phyloP scores from a whole-genome alignment of 768 basidiomycete species.

The Leccinum uliginosum region DNA sequence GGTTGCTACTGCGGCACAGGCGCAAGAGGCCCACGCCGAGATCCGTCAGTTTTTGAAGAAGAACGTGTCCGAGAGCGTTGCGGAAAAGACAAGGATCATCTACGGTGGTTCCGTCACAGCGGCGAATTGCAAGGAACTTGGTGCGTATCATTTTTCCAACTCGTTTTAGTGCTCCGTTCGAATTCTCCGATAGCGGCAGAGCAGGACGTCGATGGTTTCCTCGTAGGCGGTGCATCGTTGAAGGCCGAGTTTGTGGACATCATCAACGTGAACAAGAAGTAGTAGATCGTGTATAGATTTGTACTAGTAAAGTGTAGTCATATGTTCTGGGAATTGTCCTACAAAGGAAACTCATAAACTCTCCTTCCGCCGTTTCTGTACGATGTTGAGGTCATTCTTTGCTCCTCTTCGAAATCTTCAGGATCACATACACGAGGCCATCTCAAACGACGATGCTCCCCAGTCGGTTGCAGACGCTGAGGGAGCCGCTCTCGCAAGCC shows the following conservation, averaged over 20 bases:
- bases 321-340: background rate
- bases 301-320: background rate
- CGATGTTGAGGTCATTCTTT: constrained; percentile 56
- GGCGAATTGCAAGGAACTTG: constrained; percentile 82
- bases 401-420: constrained; percentile 57
- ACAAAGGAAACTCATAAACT: background rate
- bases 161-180: background rate
- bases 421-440: constrained; percentile 36
- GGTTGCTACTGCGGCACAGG: constrained; percentile 88
- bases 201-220: constrained; percentile 92
- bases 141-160: constrained; percentile 41
- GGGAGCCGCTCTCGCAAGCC: constrained; percentile 24
- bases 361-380: background rate
- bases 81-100: constrained; percentile 77
- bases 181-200: constrained; percentile 48
- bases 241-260: constrained; percentile 96
- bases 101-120: constrained; percentile 95
- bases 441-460: constrained; percentile 25
- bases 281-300: constrained; percentile 4
- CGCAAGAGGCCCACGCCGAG: constrained; percentile 85
- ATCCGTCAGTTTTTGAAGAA: constrained; percentile 71
- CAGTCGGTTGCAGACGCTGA: background rate
- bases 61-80: constrained; percentile 64
- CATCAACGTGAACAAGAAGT: constrained; percentile 60
- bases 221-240: constrained; percentile 95